Conservation (phyloP, 306 rosid genomes). For the Pyrus communis region DNA sequence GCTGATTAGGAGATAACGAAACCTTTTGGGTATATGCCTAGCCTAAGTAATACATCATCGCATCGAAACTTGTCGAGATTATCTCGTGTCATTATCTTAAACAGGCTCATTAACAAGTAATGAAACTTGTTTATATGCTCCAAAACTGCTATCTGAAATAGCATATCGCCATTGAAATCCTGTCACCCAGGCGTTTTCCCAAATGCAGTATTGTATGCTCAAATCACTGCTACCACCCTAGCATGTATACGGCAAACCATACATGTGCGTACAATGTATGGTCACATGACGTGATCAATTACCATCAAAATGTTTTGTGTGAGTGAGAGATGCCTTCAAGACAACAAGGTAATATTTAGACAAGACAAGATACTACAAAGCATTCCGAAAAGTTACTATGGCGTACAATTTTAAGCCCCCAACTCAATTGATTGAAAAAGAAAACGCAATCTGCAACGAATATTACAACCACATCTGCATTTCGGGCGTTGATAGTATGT, state of each 20-base stretch:
- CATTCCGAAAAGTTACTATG: not conserved
- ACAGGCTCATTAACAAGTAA: too few relatives aligned
- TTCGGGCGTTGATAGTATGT: not conserved
- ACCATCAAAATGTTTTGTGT: not conserved
- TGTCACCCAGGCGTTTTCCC: not conserved
- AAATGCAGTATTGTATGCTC: too few relatives aligned
- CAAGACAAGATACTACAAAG: not conserved
- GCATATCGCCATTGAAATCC: not conserved
- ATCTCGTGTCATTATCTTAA: too few relatives aligned
- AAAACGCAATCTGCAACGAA: not conserved
- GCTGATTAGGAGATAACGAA: not conserved
- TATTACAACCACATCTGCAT: not conserved
- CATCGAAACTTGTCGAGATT: not conserved
- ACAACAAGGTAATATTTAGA: not conserved
- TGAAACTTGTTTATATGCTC: not conserved
- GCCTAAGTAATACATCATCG: too few relatives aligned
- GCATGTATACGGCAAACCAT: not conserved
- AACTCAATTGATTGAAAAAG: not conserved
- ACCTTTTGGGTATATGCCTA: too few relatives aligned
- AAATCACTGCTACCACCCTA: not conserved
- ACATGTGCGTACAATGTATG: not conserved
- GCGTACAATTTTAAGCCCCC: not conserved
- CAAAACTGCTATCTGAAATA: not conserved
- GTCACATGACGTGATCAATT: not conserved
- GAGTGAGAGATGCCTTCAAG: not conserved